Conservation (phyloP, 169 alveolate genomes). For the Cyclospora cayetanensis region DNA sequence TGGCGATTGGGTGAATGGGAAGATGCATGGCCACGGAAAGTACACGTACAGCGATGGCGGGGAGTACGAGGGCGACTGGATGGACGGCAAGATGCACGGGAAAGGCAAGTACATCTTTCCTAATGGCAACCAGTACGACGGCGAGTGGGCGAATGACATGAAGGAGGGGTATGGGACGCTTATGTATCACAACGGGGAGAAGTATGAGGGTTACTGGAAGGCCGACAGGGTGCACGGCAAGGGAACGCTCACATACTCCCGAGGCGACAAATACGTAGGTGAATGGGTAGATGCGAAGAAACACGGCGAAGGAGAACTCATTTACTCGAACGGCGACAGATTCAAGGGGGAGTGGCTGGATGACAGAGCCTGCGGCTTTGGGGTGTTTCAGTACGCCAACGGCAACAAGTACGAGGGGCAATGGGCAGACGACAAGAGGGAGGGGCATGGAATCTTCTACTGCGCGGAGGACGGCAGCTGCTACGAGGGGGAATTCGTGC, state of each 20-base stretch:
- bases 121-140: conserved; percentile 93
- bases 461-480: conserved; percentile 91
- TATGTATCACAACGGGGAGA: conserved; percentile 91
- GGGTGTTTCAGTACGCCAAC: conserved; percentile 90
- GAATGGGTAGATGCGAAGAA: conserved; percentile 94
- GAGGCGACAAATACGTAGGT: conserved; percentile 94
- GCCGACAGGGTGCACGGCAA: conserved; percentile 93
- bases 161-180: conserved; percentile 93
- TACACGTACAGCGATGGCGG: conserved; percentile 94
- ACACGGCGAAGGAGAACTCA: conserved; percentile 95
- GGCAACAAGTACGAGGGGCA: conserved; percentile 93
- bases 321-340: conserved; percentile 92
- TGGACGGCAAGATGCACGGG: conserved; percentile 94
- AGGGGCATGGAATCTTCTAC: conserved; percentile 88
- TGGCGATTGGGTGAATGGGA: conserved; percentile 94
- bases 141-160: conserved; percentile 96
- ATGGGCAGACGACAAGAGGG: conserved; percentile 92
- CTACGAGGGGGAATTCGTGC: conserved; percentile 90
- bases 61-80: conserved; percentile 97
- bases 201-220: conserved; percentile 95
- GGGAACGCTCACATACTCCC: conserved; percentile 88
- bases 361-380: conserved; percentile 96
- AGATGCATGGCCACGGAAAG: conserved; percentile 94
- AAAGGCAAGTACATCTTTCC: conserved; percentile 92
- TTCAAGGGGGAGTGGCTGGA: conserved; percentile 93